Evolutionary conservation across 2,329 filamentous ascomycete species (phyloP), one percentile per base, ranked within the genome.

Genomic region (Ustulina deusta): DNA sequence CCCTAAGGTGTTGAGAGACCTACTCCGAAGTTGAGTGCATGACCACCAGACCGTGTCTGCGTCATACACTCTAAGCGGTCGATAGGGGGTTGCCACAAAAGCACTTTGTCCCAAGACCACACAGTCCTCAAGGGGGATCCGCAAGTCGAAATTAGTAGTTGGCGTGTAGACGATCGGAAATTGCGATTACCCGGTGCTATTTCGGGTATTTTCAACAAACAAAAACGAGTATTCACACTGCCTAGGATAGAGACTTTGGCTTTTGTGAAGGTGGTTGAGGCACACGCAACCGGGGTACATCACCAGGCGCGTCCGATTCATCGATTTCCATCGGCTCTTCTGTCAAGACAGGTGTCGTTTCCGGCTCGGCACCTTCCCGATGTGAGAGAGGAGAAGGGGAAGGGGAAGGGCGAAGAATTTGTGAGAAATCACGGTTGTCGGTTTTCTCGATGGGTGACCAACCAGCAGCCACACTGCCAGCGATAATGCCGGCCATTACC

Each of bases 401-500:
- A 36, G 77, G 73, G 13, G 75, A 69, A 32, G 77, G 73, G 15
- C 76, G 76, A 46, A 76, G 78, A 60, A 77, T 76, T 61, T 78
- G 76, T 20, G 73, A 74, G 61, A 81, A 81, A 58, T 81, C 80
- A 32, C 78, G 74, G 6, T 76, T 74, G 58, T 79, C 80, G 20
- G 73, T 76, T 56, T 78, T 81, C 67, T 90, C 89, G 62, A 89
- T 86, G 0, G 92, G 92, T 55, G 91, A 92, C 91, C 91, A 94
- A 34, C 90, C 91, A 15, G 89, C 91, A 38, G 89, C 91, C 38
- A 94, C 87, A 74, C 90, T 91, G 49, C 91, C 92, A 9, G 91
- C 92, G 57, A 94, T 88, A 65, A 94, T 90, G 68, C 92, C 92
- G n/a, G 92, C 91, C 92, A 94, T 94, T 68, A 93, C 91, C 7